Evolutionary conservation across 768 basidiomycete genomes (phyloP).

Genomic region (Cystobasidium ongulense): DNA sequence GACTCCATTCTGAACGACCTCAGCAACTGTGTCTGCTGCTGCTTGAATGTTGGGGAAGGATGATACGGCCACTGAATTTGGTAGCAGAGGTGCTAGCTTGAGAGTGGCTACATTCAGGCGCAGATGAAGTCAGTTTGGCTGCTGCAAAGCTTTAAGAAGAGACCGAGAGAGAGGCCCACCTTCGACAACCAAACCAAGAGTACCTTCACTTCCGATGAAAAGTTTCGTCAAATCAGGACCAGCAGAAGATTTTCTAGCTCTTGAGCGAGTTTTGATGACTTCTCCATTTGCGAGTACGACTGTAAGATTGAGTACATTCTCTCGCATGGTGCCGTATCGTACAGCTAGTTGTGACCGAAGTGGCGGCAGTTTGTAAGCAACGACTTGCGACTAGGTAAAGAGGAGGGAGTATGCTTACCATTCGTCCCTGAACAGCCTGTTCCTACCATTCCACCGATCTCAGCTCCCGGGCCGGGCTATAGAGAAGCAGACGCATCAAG

Average conservation of each 20-base stretch:
- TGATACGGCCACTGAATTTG: conserved; percentile 77
- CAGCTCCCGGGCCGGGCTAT: conserved; percentile 17
- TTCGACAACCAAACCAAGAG: conserved; percentile 81
- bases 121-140: conserved; percentile 56
- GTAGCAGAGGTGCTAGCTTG: conserved; percentile 67
- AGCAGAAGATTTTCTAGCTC: conserved; percentile 65
- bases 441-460: conserved; percentile 76
- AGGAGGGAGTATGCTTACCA: conserved; percentile 42
- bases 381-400: not conserved
- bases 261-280: conserved; percentile 72
- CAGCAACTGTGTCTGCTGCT: conserved; percentile 72
- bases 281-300: conserved; percentile 81
- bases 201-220: conserved; percentile 51
- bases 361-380: not conserved
- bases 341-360: conserved; percentile 42
- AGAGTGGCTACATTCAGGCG: conserved; percentile 83
- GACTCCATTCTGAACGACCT: conserved; percentile 63
- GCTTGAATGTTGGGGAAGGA: conserved; percentile 71
- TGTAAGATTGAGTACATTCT: conserved; percentile 52
- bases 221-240: conserved; percentile 58
- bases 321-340: conserved; percentile 60
- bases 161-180: conserved; percentile 47
- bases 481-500: not conserved
- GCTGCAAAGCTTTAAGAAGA: not conserved
- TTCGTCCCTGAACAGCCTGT: conserved; percentile 78